Conservation (phyloP, 805 yeast genomes). For the Wickerhamiella parazyma region DNA sequence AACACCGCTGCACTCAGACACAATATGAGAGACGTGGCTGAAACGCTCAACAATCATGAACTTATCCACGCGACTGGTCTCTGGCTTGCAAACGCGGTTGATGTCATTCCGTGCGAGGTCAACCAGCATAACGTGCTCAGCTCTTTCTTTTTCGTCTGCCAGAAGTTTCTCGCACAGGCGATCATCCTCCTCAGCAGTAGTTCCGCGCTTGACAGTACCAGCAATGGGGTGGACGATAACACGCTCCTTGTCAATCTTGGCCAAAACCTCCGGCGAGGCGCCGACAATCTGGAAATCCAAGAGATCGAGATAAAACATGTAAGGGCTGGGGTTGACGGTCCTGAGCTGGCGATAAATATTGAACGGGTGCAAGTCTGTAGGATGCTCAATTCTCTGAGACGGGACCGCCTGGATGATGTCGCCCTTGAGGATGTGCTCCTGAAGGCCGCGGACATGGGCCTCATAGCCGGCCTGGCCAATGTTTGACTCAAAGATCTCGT, state of each 20-base stretch:
- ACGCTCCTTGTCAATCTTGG: slow-evolving; percentile 66
- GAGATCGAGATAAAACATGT: slow-evolving; percentile 85
- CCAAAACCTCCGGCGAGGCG: slow-evolving; percentile 91
- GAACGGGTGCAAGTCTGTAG: slow-evolving; percentile 91
- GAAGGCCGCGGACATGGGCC: slow-evolving; percentile 57
- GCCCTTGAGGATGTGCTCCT: slow-evolving; percentile 73
- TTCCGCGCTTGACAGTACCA: slow-evolving; percentile 87
- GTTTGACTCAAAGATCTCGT: slow-evolving; percentile 69
- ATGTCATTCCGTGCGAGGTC: slow-evolving; percentile 95
- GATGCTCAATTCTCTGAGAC: slow-evolving; percentile 90
- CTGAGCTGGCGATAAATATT: slow-evolving; percentile 89
- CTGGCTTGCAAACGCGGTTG: slow-evolving; percentile 86
- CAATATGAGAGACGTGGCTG: slow-evolving; percentile 94
- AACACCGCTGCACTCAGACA: slow-evolving; percentile 87
- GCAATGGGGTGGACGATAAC: slow-evolving; percentile 96
- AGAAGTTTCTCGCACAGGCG: slow-evolving; percentile 58
- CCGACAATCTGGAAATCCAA: slow-evolving; percentile 90
- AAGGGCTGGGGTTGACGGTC: slow-evolving; percentile 95
- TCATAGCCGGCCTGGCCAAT: slow-evolving; percentile 93
- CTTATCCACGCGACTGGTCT: slow-evolving; percentile 73
- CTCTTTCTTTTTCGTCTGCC: slow-evolving; percentile 76
- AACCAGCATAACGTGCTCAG: slow-evolving; percentile 97
- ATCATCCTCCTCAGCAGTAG: slow-evolving; percentile 85
- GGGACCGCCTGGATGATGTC: slow-evolving; percentile 98
- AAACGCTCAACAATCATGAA: slow-evolving; percentile 82